phyloP scores from a whole-genome alignment of 2,329 filamentous ascomycete species.

The Aquanectria penicillioides region DNA sequence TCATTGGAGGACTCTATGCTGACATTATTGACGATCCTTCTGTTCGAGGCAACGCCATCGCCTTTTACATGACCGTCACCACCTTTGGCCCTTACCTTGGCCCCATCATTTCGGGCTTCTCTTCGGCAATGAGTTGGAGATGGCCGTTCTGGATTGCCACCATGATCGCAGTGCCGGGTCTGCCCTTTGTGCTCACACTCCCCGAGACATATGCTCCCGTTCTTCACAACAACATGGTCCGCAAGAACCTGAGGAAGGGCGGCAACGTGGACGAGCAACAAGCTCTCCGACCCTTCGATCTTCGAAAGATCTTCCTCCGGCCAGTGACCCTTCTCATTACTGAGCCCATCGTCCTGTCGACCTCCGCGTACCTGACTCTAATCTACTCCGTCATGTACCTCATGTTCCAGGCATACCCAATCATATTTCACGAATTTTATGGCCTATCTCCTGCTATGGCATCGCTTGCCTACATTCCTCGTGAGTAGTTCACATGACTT shows the following conservation, averaged over 20 bases:
- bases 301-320: slow-evolving; percentile 59
- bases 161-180: slow-evolving; percentile 40
- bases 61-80: slow-evolving; percentile 49
- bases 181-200: slow-evolving; percentile 49
- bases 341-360: slow-evolving; percentile 61
- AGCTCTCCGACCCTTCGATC: slow-evolving; percentile 48
- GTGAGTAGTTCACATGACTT: slow-evolving; percentile 46
- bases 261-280: slow-evolving; percentile 32
- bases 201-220: slow-evolving; percentile 62
- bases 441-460: slow-evolving; percentile 58
- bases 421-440: slow-evolving; percentile 56
- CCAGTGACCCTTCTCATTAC: slow-evolving; percentile 58
- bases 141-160: slow-evolving; percentile 54
- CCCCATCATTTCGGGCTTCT: slow-evolving; percentile 62
- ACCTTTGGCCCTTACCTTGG: slow-evolving; percentile 54
- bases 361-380: slow-evolving; percentile 60
- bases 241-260: slow-evolving; percentile 58
- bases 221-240: slow-evolving; percentile 59
- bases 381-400: slow-evolving; percentile 63
- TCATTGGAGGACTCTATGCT: slow-evolving; percentile 47
- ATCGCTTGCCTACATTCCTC: slow-evolving; percentile 58
- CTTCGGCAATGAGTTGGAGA: slow-evolving; percentile 54
- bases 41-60: slow-evolving; percentile 45
- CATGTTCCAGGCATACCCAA: slow-evolving; percentile 62
- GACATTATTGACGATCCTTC: slow-evolving; percentile 47